Conservation (phyloP, 768 basidiomycete species). For the Auricularia auricula-judae region DNA sequence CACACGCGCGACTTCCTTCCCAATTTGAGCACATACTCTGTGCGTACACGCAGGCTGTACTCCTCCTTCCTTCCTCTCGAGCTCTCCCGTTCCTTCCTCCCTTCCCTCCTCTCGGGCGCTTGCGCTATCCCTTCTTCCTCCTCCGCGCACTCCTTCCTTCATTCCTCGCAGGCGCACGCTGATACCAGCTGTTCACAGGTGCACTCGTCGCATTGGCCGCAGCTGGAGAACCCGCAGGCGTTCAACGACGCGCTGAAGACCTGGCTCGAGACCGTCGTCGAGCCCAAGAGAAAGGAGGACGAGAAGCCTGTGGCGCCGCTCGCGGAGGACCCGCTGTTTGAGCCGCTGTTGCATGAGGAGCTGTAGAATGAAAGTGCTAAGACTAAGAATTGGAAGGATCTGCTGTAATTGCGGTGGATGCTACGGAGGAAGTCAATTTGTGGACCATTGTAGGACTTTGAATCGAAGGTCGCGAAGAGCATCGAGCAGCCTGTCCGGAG, state of each 20-base stretch:
- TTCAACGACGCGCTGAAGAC: conserved; percentile 41
- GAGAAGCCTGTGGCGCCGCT: background rate
- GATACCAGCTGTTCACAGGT: conserved; percentile 27
- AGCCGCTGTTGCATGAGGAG: background rate
- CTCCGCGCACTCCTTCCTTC: background rate
- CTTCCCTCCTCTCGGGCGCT: no score
- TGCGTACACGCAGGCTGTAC: no score
- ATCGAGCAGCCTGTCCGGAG: no score
- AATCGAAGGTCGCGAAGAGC: no score
- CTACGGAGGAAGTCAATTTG: no score
- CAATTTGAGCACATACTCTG: conserved; percentile 13
- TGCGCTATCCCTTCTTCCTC: no score
- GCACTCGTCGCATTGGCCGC: conserved; percentile 54
- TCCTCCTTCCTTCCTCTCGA: no score
- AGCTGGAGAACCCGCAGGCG: conserved; percentile 43
- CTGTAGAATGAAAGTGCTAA: background rate
- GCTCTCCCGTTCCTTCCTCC: no score
- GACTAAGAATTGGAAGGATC: no score
- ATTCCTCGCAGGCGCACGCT: no score
- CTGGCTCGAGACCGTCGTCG: conserved; percentile 32
- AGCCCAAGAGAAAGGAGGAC: background rate
- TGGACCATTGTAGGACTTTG: no score
- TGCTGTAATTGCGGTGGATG: no score
- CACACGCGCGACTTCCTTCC: conserved; percentile 23
- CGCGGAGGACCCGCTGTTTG: background rate